Percentiles rank a stretch among this genome's conserved stretches.
Evolutionary conservation across 257 asterid genomes (phyloP).

Genomic region (Solanum bulbocastanum): DNA sequence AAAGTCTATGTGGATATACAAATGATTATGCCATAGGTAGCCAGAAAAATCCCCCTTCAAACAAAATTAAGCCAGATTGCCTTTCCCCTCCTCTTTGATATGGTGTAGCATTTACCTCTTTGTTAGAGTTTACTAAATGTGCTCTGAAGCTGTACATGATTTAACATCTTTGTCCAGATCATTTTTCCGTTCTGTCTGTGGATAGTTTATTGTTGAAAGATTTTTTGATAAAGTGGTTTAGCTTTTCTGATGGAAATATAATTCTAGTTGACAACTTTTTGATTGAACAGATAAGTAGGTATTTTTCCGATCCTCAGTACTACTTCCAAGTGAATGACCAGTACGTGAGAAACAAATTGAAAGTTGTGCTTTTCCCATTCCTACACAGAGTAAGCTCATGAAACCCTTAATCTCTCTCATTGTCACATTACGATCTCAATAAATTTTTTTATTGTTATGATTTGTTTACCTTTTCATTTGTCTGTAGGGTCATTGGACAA

Average conservation of each 20-base stretch:
- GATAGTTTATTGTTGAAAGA: neutral
- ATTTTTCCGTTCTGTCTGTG: neutral
- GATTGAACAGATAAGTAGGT: slow-evolving; percentile 19
- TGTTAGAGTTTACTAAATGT: neutral
- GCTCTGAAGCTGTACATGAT: neutral
- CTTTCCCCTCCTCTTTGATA: neutral
- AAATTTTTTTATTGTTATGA: neutral
- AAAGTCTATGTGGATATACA: neutral
- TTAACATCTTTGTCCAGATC: neutral
- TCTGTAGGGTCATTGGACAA: slow-evolving; percentile 22
- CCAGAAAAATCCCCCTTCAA: neutral
- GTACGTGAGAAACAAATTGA: slow-evolving; percentile 22
- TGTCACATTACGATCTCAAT: neutral
- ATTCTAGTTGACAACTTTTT: neutral
- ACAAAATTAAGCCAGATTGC: neutral
- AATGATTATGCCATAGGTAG: neutral
- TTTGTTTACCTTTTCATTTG: neutral
- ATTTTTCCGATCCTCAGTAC: slow-evolving; percentile 20
- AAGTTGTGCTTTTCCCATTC: slow-evolving; percentile 21
- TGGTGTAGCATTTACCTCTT: neutral
- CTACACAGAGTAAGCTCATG: slow-evolving; percentile 14
- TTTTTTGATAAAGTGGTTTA: neutral
- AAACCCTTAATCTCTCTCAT: neutral
- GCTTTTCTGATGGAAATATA: neutral
- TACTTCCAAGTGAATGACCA: slow-evolving; percentile 23